A percentile compares a stretch with the other conserved stretches of the same genome.
Conservation (phyloP, 805 yeast genomes). For the Metschnikowia gelsemii region DNA sequence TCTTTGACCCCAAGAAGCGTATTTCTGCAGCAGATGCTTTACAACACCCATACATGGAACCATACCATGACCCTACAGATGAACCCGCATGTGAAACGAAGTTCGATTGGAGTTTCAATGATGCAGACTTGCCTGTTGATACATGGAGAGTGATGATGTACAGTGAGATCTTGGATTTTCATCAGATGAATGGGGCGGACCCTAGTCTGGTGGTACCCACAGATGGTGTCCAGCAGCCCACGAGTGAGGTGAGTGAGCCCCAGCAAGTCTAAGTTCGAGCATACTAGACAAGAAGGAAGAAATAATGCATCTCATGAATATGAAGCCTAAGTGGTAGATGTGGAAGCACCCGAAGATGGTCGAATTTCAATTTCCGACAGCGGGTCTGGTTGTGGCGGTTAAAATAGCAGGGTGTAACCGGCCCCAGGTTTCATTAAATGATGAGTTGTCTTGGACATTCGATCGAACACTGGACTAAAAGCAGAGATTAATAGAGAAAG, state of each 20-base stretch:
- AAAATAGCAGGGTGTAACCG: too few species aligned
- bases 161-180: constrained; percentile 93
- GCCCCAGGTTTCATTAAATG: too few species aligned
- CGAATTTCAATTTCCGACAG: background rate
- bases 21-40: constrained; percentile 90
- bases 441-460: too few species aligned
- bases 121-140: constrained; percentile 95
- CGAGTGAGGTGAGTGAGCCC: constrained; percentile 10
- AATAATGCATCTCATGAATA: background rate
- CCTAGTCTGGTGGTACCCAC: constrained; percentile 13
- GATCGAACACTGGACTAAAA: too few species aligned
- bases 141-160: constrained; percentile 99
- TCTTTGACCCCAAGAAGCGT: constrained; percentile 92
- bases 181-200: constrained; percentile 66
- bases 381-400: background rate
- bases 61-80: constrained; percentile 96
- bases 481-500: too few species aligned
- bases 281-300: background rate
- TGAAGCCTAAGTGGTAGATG: background rate
- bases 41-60: constrained; percentile 86
- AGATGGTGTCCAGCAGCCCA: constrained; percentile 2
- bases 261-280: constrained; percentile 7
- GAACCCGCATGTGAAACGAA: constrained; percentile 92
- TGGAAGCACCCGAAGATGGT: background rate
- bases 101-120: constrained; percentile 98